Conservation (phyloP, 495 filamentous ascomycete genomes). For the Aspergillus indologenus region DNA sequence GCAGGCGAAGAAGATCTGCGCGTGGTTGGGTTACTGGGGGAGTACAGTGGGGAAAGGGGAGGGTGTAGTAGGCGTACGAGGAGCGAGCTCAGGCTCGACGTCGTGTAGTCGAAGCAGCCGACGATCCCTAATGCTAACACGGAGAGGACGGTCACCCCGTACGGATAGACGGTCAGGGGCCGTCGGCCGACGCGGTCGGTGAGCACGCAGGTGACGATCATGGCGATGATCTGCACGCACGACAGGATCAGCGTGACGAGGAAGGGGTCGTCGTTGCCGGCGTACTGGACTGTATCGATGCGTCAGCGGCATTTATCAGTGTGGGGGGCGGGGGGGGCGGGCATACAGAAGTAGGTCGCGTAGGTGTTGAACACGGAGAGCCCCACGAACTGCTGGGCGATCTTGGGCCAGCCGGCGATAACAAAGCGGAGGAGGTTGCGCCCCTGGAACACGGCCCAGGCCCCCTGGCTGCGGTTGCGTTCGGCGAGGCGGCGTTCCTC, state of each 20-base stretch:
- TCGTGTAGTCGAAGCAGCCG: slow-evolving; percentile 40
- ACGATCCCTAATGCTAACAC: slow-evolving; percentile 38
- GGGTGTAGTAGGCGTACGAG: slow-evolving; percentile 3
- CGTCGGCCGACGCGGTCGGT: slow-evolving; percentile 40
- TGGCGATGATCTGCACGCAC: slow-evolving; percentile 39
- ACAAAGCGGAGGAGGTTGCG: slow-evolving; percentile 38
- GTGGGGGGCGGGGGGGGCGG: no score
- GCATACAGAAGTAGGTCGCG: slow-evolving; percentile 43
- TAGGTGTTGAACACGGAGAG: slow-evolving; percentile 41
- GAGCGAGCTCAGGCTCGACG: slow-evolving; percentile 18
- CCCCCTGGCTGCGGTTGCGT: slow-evolving; percentile 25
- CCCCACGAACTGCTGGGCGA: slow-evolving; percentile 43
- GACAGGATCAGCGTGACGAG: slow-evolving; percentile 40
- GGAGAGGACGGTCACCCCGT: slow-evolving; percentile 35
- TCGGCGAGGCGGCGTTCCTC: slow-evolving; percentile 32
- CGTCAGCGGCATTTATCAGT: no score
- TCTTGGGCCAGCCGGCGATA: slow-evolving; percentile 42
- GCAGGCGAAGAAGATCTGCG: slow-evolving; percentile 37
- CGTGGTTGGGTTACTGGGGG: background rate
- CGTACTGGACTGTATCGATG: slow-evolving; percentile 32
- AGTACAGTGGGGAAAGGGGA: background rate
- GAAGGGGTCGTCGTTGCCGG: slow-evolving; percentile 41
- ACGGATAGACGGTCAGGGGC: slow-evolving; percentile 38
- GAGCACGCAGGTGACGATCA: slow-evolving; percentile 28
- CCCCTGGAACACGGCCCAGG: slow-evolving; percentile 36